Base-by-base conservation (phyloP, 495 filamentous ascomycete genomes). In the Chaetomium tenue region DNA sequence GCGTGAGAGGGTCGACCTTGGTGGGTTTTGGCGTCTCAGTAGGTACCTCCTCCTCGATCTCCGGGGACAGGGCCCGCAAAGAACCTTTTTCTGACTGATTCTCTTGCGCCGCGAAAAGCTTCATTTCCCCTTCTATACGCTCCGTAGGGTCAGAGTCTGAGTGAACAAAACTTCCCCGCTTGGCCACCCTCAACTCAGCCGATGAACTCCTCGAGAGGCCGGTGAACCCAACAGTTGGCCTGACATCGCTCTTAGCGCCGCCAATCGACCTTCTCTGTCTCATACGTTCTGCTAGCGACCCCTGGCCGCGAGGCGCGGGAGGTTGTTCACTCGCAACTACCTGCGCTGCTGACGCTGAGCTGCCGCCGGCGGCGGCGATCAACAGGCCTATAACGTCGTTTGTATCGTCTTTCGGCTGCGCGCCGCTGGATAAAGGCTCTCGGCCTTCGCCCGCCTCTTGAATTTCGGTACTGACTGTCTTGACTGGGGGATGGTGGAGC, bases 351-450 rank as follows among this genome's bases (percentile, higher is more conserved):
- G 70, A 51, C 13, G 60, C 30, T 2, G 86, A 79, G 61, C 82
- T 87, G 40, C 76, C 77, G 67, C 83, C 89, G 23, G 87, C 83
- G 22, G 83, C 82, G 69, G 85, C 79, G 3, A 88, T 85, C 8
- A 93, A 78, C 58, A 79, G 83, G 55, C 83, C 83, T 63, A 91
- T 79, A 39, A 91, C 72, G 60, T 88, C 86, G 39, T 83, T 83
- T 0, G 89, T 89, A 67, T 90, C 89, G 56, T 84, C 79, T 60
- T 76, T 44, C 6, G 55, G 42, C 12, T 58, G 58, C 2, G 64
- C 66, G 11, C 0, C 48, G 2, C n/a, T 26, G 9, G 73, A 71
- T 70, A n/a, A 33, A 2, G 30, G 11, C 20, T 37, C 56, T 2
- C 22, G 11, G 25, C 16, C 25, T 54, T 58, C 42, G 26, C 9